phyloP scores from a whole-genome alignment of 257 asterid genomes.

The Plantago elongata region DNA sequence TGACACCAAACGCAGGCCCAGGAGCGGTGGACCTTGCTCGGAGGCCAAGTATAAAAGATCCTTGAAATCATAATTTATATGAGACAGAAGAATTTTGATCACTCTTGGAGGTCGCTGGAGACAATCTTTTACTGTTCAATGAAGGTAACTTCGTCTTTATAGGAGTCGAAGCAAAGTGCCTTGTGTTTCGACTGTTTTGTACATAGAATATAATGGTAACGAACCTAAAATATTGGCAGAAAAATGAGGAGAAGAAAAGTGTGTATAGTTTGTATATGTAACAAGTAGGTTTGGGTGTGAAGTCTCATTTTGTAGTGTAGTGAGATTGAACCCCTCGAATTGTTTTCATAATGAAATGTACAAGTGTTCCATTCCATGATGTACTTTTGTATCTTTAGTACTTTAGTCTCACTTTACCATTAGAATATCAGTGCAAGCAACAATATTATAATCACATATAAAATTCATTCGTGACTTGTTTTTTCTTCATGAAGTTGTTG shows the following conservation, averaged over 20 bases:
- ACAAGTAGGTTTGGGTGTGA: neutral
- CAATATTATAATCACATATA: too few relatives aligned
- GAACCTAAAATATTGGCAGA: neutral
- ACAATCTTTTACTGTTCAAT: neutral
- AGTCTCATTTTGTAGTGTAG: slow-evolving; percentile 33
- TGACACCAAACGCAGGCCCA: neutral
- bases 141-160: neutral
- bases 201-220: neutral
- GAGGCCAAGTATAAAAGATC: too few relatives aligned
- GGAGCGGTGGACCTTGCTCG: neutral
- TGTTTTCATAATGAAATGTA: too few relatives aligned
- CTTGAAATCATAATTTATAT: too few relatives aligned
- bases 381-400: too few relatives aligned
- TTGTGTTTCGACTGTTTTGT: slow-evolving; percentile 3
- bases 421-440: too few relatives aligned
- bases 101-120: neutral
- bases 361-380: too few relatives aligned
- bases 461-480: too few relatives aligned
- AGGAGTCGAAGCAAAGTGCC: neutral
- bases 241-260: slow-evolving; percentile 9
- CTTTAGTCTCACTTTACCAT: too few relatives aligned
- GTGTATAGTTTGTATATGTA: slow-evolving; percentile 9
- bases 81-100: neutral
- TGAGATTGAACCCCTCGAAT: slow-evolving; percentile 17
- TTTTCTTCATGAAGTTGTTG: too few relatives aligned